A percentile compares a stretch with the other conserved stretches of the same genome.
phyloP scores from a whole-genome alignment of 768 basidiomycete species.

The Boletus sensibilis region DNA sequence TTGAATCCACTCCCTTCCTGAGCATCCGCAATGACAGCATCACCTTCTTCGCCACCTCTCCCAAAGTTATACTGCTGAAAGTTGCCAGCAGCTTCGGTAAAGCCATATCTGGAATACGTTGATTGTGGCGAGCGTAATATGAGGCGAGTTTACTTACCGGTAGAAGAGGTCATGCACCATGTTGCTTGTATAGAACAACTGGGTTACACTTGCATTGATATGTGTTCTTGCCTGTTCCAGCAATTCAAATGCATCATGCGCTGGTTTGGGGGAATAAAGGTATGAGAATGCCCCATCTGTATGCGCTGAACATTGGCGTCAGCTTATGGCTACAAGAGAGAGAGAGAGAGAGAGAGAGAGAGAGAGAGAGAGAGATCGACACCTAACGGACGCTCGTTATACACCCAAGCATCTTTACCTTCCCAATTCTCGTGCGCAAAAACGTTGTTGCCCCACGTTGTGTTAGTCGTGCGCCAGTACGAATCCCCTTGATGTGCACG shows the following conservation, averaged over 20 bases:
- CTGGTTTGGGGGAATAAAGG: slow-evolving; percentile 58
- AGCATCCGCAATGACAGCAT: slow-evolving; percentile 92
- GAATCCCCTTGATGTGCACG: slow-evolving; percentile 22
- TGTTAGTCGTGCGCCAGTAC: slow-evolving; percentile 67
- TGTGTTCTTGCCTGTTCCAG: slow-evolving; percentile 69
- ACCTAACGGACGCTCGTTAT: slow-evolving; percentile 78
- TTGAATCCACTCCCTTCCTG: slow-evolving; percentile 94
- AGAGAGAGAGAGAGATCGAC: neutral
- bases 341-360: neutral
- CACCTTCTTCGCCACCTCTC: slow-evolving; percentile 80
- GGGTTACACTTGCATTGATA: slow-evolving; percentile 83
- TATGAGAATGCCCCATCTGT: slow-evolving; percentile 54
- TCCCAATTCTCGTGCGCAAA: slow-evolving; percentile 94
- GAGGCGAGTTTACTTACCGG: slow-evolving; percentile 37
- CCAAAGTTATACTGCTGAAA: slow-evolving; percentile 99
- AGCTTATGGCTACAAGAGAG: neutral
- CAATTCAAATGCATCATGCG: neutral
- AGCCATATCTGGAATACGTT: slow-evolving; percentile 65
- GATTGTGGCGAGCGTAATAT: neutral
- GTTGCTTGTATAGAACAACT: slow-evolving; percentile 87
- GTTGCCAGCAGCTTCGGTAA: slow-evolving; percentile 89
- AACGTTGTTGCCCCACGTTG: slow-evolving; percentile 87
- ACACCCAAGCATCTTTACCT: slow-evolving; percentile 57
- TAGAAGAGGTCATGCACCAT: slow-evolving; percentile 82
- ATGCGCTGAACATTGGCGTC: neutral